Conservation (phyloP, 2,329 filamentous ascomycete genomes). For the Dactylellina haptotyla region DNA sequence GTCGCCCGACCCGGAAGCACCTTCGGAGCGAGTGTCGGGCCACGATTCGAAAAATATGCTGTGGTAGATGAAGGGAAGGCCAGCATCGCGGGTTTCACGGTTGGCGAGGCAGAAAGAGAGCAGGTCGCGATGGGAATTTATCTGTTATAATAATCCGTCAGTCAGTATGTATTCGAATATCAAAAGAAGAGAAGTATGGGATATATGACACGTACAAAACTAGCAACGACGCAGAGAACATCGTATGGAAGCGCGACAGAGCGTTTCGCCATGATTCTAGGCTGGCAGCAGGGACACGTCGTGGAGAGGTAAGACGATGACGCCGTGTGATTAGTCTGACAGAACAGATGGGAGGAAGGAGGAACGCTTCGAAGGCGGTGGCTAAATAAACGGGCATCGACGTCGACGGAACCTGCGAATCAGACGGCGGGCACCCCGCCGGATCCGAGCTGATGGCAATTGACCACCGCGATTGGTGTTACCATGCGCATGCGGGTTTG, state of each 20-base stretch:
- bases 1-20: conserved; percentile 3
- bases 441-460: neutral
- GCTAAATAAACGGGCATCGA: too few species aligned
- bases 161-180: neutral
- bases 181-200: neutral
- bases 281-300: neutral
- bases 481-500: neutral
- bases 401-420: too few species aligned
- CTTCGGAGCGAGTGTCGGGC: conserved; percentile 22
- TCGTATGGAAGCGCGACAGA: conserved; percentile 45
- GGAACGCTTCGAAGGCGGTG: too few species aligned
- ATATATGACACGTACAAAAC: conserved; percentile 33
- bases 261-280: conserved; percentile 31
- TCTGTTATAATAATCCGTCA: conserved; percentile 4
- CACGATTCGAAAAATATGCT: conserved; percentile 49
- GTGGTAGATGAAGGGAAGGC: conserved; percentile 31
- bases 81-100: conserved; percentile 34
- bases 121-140: conserved; percentile 44
- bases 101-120: conserved; percentile 45
- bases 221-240: conserved; percentile 45
- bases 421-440: too few species aligned
- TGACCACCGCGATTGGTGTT: neutral
- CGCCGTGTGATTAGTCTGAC: neutral
- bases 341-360: too few species aligned
- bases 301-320: neutral